These are phyloP conservation scores for Fusarium coffeatum DNA, from an alignment of 2,329 filamentous ascomycete genomes.

Conservation along the genomic window DNA sequence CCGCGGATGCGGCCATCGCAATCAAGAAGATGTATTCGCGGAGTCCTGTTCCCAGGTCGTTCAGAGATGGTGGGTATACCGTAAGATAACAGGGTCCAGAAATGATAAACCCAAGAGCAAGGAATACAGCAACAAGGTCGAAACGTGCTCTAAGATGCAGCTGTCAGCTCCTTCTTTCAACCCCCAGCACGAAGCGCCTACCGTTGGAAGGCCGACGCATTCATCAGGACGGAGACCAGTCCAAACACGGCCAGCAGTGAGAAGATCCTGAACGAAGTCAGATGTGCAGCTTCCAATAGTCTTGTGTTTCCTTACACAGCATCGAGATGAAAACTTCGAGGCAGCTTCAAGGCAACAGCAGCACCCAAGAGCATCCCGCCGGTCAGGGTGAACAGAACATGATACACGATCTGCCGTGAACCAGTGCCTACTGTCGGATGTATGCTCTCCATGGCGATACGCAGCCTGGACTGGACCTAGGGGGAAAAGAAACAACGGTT, in stretches of 20 bases:
- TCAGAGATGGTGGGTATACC: neutral
- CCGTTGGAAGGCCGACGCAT: constrained; percentile 32
- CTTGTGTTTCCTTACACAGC: constrained; percentile 30
- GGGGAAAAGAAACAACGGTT: neutral
- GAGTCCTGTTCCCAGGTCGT: constrained; percentile 22
- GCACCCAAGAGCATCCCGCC: constrained; percentile 34
- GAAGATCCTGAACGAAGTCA: constrained; percentile 29
- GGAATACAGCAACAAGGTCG: constrained; percentile 12
- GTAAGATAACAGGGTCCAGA: constrained; percentile 5
- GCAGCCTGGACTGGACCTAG: neutral
- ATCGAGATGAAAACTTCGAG: constrained; percentile 21
- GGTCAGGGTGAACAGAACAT: constrained; percentile 21
- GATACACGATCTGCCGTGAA: constrained; percentile 1
- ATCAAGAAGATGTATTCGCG: constrained; percentile 21
- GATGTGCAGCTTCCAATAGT: neutral
- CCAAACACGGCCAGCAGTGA: constrained; percentile 29
- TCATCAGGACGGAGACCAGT: constrained; percentile 18
- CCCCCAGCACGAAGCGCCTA: constrained; percentile 18
- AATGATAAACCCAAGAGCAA: constrained; percentile 18
- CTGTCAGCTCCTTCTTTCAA: constrained; percentile 29
- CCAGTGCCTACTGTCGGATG: neutral
- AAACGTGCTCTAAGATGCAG: constrained; percentile 31
- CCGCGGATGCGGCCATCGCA: constrained; percentile 8
- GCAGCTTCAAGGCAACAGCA: constrained; percentile 26
- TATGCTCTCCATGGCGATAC: constrained; percentile 12